phyloP scores from a whole-genome alignment of 306 rosid species.

The Malus fusca region DNA sequence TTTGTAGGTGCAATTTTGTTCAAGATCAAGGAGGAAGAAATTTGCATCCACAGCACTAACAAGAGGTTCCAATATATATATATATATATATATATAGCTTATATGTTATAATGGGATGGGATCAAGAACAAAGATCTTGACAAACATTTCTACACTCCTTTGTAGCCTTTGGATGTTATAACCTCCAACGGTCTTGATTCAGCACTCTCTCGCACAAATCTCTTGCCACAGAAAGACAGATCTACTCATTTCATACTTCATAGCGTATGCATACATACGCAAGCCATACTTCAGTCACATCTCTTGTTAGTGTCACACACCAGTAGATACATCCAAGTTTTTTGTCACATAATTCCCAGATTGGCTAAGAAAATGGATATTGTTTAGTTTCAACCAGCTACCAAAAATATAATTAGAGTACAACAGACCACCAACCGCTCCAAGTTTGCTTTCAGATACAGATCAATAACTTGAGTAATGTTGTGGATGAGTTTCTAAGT shows the following conservation, averaged over 20 bases:
- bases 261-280: neutral
- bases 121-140: too few species aligned
- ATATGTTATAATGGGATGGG: too few species aligned
- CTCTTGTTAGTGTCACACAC: neutral
- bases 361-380: neutral
- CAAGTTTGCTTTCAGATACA: neutral
- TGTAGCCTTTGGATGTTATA: too few species aligned
- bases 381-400: neutral
- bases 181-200: too few species aligned
- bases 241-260: neutral
- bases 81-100: too few species aligned
- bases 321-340: neutral
- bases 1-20: too few species aligned
- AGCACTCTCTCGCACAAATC: neutral
- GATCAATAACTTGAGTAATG: neutral
- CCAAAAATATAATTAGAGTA: neutral
- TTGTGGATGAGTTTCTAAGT: constrained; percentile 4
- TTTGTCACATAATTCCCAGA: neutral
- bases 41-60: too few species aligned
- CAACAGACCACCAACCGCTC: neutral
- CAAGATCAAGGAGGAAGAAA: too few species aligned
- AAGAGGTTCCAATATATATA: too few species aligned
- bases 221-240: neutral
- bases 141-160: too few species aligned
- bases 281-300: neutral